These are phyloP conservation scores for Aspergillus clavatus DNA, from an alignment of 2,329 filamentous ascomycete genomes.

Conservation along the genomic window DNA sequence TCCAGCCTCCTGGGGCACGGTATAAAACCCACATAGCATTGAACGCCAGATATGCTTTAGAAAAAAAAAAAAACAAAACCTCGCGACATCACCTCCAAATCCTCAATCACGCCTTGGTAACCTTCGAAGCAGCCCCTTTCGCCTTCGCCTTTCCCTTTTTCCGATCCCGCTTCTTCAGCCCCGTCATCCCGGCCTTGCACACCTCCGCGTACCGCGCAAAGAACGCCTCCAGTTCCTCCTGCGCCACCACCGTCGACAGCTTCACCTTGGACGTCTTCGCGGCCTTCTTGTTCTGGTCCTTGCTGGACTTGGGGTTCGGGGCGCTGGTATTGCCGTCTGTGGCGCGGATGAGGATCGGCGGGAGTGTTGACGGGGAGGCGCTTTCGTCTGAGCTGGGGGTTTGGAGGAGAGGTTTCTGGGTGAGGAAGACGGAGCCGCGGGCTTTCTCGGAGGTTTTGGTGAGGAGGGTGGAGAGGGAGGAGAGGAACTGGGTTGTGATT, in stretches of 20 bases:
- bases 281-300: slow-evolving; percentile 37
- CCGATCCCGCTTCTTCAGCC: slow-evolving; percentile 87
- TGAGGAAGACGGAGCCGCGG: slow-evolving; percentile 43
- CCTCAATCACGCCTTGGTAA: slow-evolving; percentile 25
- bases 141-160: slow-evolving; percentile 72
- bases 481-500: slow-evolving; percentile 37
- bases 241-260: slow-evolving; percentile 75
- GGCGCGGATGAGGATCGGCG: slow-evolving; percentile 76
- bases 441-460: slow-evolving; percentile 34
- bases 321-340: slow-evolving; percentile 67
- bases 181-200: slow-evolving; percentile 83
- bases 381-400: slow-evolving; percentile 22
- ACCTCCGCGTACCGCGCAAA: slow-evolving; percentile 82
- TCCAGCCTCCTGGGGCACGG: not conserved
- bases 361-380: slow-evolving; percentile 59
- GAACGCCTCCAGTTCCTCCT: slow-evolving; percentile 71
- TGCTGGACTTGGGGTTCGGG: slow-evolving; percentile 33
- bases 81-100: not conserved
- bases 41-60: slow-evolving; percentile 27
- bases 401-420: slow-evolving; percentile 38
- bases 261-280: slow-evolving; percentile 61
- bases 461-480: slow-evolving; percentile 37
- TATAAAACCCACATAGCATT: slow-evolving; percentile 7
- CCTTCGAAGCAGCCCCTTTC: slow-evolving; percentile 30
- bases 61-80: slow-evolving; percentile 8